A percentile compares a stretch with the other conserved stretches of the same genome.
Conservation (phyloP, 345 rosid species). For the Toxicodendron radicans region DNA sequence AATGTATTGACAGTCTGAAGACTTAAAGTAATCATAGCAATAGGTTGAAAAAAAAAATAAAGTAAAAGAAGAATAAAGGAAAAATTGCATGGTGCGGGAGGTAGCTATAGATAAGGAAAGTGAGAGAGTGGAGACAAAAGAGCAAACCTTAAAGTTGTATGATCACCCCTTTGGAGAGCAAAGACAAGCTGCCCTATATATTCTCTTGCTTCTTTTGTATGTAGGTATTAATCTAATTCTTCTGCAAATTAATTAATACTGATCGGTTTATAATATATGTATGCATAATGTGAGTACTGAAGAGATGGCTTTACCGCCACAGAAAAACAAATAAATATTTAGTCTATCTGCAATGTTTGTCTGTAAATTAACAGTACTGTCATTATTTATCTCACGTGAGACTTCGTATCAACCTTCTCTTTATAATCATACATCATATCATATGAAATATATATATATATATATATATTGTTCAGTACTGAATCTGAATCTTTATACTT, state of each 20-base stretch:
- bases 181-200: neutral
- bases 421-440: too few relatives aligned
- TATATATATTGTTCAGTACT: too few relatives aligned
- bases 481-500: too few relatives aligned
- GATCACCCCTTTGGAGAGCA: constrained; percentile 1
- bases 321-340: neutral
- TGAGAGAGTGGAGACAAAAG: constrained; percentile 5
- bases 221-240: neutral
- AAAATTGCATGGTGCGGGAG: neutral
- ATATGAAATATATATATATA: too few relatives aligned
- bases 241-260: neutral
- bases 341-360: neutral
- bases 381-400: constrained; percentile 4
- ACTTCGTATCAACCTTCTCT: neutral
- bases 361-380: neutral
- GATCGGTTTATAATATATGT: too few relatives aligned
- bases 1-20: too few relatives aligned
- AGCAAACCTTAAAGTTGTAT: neutral
- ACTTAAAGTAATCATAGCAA: neutral
- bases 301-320: too few relatives aligned
- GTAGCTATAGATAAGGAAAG: neutral
- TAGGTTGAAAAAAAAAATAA: neutral
- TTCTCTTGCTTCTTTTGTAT: neutral
- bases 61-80: neutral
- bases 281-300: too few relatives aligned